Conservation (phyloP, 202 grass and related monocot species). For the Panicum virgatum region DNA sequence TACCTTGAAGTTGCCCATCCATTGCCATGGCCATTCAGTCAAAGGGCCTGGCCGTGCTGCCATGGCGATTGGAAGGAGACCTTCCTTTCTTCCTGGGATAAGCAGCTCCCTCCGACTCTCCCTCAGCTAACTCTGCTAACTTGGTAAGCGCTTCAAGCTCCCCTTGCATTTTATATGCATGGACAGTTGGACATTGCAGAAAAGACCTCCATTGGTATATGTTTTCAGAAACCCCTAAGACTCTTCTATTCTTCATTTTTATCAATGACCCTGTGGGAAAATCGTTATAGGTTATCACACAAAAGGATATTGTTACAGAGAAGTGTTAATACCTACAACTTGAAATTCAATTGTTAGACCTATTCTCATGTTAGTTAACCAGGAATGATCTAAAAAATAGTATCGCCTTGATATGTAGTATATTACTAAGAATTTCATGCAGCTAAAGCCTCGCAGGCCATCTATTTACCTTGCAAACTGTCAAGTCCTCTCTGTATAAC, state of each 20-base stretch:
- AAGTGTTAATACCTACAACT: neutral
- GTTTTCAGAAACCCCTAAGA: neutral
- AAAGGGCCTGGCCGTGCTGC: slow-evolving; percentile 63
- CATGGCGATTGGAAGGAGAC: slow-evolving; percentile 37
- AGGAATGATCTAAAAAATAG: neutral
- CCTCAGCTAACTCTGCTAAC: slow-evolving; percentile 9
- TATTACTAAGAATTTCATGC: neutral
- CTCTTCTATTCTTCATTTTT: neutral
- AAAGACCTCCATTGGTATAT: neutral
- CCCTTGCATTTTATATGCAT: slow-evolving; percentile 35
- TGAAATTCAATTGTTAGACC: neutral
- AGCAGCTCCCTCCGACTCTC: slow-evolving; percentile 13
- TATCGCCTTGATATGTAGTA: neutral
- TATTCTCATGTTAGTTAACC: neutral
- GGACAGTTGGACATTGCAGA: slow-evolving; percentile 7
- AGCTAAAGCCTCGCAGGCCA: neutral
- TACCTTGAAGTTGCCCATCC: slow-evolving; percentile 75
- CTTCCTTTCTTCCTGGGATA: neutral
- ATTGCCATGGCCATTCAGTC: slow-evolving; percentile 72
- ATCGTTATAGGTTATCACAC: neutral
- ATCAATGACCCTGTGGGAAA: neutral
- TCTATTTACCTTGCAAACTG: neutral
- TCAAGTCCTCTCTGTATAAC: neutral
- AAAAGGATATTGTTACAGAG: neutral
- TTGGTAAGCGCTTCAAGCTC: slow-evolving; percentile 9